phyloP scores from a whole-genome alignment of 345 rosid genomes.

The Abelmoschus esculentus region DNA sequence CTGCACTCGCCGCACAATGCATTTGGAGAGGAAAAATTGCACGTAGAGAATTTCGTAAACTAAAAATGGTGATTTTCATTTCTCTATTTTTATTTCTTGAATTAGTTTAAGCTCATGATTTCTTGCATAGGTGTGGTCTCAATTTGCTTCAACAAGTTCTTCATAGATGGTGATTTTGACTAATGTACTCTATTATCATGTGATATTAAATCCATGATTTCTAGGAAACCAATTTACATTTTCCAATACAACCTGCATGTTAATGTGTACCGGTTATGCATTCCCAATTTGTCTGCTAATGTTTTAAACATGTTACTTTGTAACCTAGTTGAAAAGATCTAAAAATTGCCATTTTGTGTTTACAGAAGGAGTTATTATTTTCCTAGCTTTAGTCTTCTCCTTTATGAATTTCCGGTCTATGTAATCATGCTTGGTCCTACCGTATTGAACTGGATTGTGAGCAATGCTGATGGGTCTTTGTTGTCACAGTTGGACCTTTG shows the following conservation, averaged over 20 bases:
- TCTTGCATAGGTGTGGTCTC: not conserved
- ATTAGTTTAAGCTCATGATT: constrained; percentile 3
- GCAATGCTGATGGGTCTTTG: too few species aligned
- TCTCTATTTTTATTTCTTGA: constrained; percentile 1
- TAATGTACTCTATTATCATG: not conserved
- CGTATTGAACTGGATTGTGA: too few species aligned
- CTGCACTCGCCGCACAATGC: constrained; percentile 62
- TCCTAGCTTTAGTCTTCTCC: too few species aligned
- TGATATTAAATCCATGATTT: not conserved
- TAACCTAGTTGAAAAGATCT: too few species aligned
- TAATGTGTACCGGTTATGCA: too few species aligned
- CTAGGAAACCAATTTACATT: not conserved
- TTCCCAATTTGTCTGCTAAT: too few species aligned
- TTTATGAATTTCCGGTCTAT: too few species aligned
- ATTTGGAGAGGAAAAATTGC: constrained; percentile 76
- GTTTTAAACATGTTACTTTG: too few species aligned
- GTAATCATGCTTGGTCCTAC: too few species aligned
- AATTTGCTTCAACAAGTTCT: not conserved
- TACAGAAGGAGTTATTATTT: too few species aligned
- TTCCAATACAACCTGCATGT: not conserved
- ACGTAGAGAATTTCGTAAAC: constrained; percentile 57
- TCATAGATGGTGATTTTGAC: not conserved
- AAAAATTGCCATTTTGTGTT: too few species aligned
- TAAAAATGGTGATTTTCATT: constrained; percentile 51
- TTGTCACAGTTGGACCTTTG: too few species aligned